Evolutionary conservation across 2,329 filamentous ascomycete genomes (phyloP), one percentile per base, ranked within the genome.

Genomic region (Huntiella abstrusa): DNA sequence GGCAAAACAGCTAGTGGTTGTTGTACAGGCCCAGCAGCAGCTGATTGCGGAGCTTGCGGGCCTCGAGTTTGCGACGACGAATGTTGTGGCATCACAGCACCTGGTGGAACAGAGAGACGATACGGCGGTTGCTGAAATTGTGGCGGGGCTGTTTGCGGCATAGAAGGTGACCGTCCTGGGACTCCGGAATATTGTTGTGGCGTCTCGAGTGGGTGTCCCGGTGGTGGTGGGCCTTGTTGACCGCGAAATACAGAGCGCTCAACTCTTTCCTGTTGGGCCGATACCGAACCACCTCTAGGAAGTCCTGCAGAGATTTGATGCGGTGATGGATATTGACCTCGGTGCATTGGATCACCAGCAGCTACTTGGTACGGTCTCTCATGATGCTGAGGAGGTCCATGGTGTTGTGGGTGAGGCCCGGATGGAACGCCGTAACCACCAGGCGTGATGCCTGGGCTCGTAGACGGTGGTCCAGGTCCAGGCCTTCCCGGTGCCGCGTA

Each of bases 1-100:
- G 49, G 48, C 48, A 46, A 17, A 32, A 40, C 44, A 33, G 43
- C 17, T 11, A 44, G 62, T 49, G 54, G 61, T 52, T 56, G 50
- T 53, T 60, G 59, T 47, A 28, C 22, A 28, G 22, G 4, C 22
- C 22, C 22, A 28, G 22, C 10, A 28, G 22, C 2, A 28, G 22
- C 6, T 28, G 22, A 28, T 28, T 28, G 22, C 22, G 22, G 8
- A 28, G 22, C 22, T 28, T 7, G 22, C 22, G 6, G 22, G 6
- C 22, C 22, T 1, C 22, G 22, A 7, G 22, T 28, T 28, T 28
- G 33, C 17, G 43, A 36, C 22, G 32, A 17, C 7, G 42, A n/a
- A 39, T 52, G 53, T 10, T 49, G 47, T 28, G 52, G 55, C n/a
- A 50, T 12, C 51, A 49, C 16, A 53, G 51, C 32, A 45, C 19